Base-by-base conservation (phyloP, 495 filamentous ascomycete species). In the Melanomma pulvis-pyrius region DNA sequence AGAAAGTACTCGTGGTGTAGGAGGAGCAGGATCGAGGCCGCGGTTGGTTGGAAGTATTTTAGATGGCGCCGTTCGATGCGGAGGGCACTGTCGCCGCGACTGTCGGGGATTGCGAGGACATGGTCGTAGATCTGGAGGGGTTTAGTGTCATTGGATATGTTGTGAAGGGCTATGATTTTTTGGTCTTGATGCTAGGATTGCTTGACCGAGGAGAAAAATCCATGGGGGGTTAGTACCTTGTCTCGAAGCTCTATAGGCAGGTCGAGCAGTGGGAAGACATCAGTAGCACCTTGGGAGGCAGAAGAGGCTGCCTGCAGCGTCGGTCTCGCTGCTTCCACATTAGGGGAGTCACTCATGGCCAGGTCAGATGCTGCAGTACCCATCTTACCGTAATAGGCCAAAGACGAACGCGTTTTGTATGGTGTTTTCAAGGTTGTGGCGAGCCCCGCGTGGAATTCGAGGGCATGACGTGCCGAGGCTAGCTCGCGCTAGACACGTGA, bases 41-140 rank as follows among this genome's bases (percentile, higher is more conserved):
- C 59, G 9, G 63, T 63, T 1, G 69, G 58, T 6, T 22, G 26
- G 59, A 71, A 71, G 41, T 60, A 32, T 30, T 28, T 48, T 8
- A 71, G 41, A 48, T 68, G 46, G 19, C 63, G 69, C 8, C 69
- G 69, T 48, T 71, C 69, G 22, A 71, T 71, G n/a, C 69, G 63
- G 9, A 67, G 22, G 21, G 29, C 34, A n/a, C 48, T 44, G 15
- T 61, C 24, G 50, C 34, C 51, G 22, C 68, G 68, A n/a, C 34
- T 36, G 30, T 71, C 62, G 2, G 63, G 63, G 15, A 61, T 36
- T 0, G 22, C 22, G 48, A 63, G 61, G 39, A 63, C 28, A 28
- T 56, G 26, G 29, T 71, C 15, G 60, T 71, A 71, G 24, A 71
- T 61, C 59, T 62, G 17, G 26, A 44, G 51, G 25, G 6, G 17